Conservation (phyloP, 164 flowering plant species). For the Protea cynaroides region DNA sequence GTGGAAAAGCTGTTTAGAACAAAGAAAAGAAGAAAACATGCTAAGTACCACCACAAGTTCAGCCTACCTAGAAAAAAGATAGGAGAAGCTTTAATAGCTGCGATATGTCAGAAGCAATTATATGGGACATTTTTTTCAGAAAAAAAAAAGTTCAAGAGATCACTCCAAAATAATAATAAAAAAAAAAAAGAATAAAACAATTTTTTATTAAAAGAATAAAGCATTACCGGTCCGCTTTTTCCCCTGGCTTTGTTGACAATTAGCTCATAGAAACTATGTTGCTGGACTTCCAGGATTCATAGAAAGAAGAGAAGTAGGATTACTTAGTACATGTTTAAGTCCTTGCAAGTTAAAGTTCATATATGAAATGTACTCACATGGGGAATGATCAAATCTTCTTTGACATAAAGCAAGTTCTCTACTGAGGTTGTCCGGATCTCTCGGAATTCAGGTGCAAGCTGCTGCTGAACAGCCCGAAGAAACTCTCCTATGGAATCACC, state of each 20-base stretch:
- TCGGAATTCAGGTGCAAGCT: conserved; percentile 96
- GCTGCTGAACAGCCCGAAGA: conserved; percentile 94
- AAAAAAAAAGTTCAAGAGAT: no score
- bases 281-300: conserved; percentile 42
- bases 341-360: background rate
- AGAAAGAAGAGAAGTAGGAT: background rate
- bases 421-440: conserved; percentile 95
- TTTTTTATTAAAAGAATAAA: background rate
- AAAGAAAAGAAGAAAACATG: background rate
- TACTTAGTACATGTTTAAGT: background rate
- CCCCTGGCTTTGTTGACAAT: conserved; percentile 96
- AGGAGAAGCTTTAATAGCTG: background rate
- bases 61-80: no score
- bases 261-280: conserved; percentile 96
- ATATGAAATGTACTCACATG: conserved; percentile 48
- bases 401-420: conserved; percentile 93
- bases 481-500: conserved; percentile 91
- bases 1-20: conserved; percentile 72
- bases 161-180: no score
- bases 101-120: no score
- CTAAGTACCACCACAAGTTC: background rate
- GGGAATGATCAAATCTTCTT: conserved; percentile 97
- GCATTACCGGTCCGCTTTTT: conserved; percentile 97
- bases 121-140: no score
- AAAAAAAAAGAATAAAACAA: no score